Percentiles rank a stretch among this genome's conserved stretches.
Conservation (phyloP, 768 basidiomycete species). For the Lentinula sp. region DNA sequence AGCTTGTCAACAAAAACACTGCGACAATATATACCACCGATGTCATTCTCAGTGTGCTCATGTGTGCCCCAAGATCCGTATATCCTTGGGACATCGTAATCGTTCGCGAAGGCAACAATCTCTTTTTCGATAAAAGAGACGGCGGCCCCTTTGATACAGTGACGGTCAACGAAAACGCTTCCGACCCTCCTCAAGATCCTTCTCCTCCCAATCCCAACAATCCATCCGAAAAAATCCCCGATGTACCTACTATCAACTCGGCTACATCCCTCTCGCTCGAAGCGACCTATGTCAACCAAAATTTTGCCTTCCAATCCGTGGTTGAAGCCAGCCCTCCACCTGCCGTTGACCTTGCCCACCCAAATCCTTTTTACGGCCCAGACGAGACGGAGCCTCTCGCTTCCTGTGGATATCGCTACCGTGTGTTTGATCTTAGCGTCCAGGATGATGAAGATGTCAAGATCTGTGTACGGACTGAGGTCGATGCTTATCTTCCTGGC, state of each 20-base stretch:
- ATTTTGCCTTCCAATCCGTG: slow-evolving; percentile 95
- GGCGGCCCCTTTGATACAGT: slow-evolving; percentile 96
- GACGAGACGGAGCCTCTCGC: slow-evolving; percentile 95
- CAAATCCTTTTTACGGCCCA: slow-evolving; percentile 93
- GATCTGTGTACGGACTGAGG: slow-evolving; percentile 92
- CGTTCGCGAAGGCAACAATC: slow-evolving; percentile 83
- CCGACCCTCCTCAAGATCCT: slow-evolving; percentile 87
- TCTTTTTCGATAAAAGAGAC: slow-evolving; percentile 97
- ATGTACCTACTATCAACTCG: slow-evolving; percentile 84
- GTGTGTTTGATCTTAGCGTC: slow-evolving; percentile 88
- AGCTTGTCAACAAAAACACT: slow-evolving; percentile 76
- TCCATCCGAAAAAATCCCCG: slow-evolving; percentile 63
- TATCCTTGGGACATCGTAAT: slow-evolving; percentile 99
- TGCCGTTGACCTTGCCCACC: slow-evolving; percentile 69
- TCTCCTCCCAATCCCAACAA: slow-evolving; percentile 74
- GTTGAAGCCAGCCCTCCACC: slow-evolving; percentile 58
- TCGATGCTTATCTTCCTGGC: slow-evolving; percentile 76
- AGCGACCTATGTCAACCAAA: slow-evolving; percentile 98
- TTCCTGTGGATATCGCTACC: slow-evolving; percentile 94
- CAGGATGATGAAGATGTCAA: slow-evolving; percentile 88
- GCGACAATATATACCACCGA: slow-evolving; percentile 94
- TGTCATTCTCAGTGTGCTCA: slow-evolving; percentile 89
- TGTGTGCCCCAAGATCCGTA: slow-evolving; percentile 93
- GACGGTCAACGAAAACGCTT: slow-evolving; percentile 97
- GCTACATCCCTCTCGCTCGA: slow-evolving; percentile 92